Evolutionary conservation across 2,329 filamentous ascomycete genomes (phyloP).

Genomic region (Colletotrichum sp.): DNA sequence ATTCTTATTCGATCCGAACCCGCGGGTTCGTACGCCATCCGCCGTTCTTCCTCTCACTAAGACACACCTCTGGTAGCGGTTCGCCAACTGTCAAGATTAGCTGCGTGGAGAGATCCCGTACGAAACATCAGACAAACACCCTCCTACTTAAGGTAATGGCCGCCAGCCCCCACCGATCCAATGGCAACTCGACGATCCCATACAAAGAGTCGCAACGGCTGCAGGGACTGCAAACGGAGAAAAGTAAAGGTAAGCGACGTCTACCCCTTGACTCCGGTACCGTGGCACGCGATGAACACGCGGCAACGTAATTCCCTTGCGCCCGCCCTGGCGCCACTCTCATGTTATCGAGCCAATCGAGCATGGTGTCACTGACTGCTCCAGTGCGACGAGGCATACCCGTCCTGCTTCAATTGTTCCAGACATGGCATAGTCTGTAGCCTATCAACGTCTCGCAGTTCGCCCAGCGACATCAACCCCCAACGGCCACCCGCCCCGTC

Average conservation of each 20-base stretch:
- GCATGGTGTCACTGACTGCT: background rate
- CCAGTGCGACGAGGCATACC: slow-evolving; percentile 30
- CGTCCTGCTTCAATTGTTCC: slow-evolving; percentile 34
- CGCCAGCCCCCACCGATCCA: background rate
- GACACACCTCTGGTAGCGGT: background rate
- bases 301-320: background rate
- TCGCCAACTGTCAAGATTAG: background rate
- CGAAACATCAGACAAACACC: background rate
- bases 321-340: background rate
- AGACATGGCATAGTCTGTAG: slow-evolving; percentile 32
- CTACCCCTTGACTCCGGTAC: background rate
- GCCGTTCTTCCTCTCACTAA: background rate
- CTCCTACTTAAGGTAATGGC: background rate
- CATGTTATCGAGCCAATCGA: background rate
- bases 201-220: slow-evolving; percentile 38
- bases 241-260: slow-evolving; percentile 35
- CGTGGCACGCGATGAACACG: background rate
- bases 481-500: background rate
- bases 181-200: slow-evolving; percentile 29
- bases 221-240: slow-evolving; percentile 34
- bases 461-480: background rate
- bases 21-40: background rate
- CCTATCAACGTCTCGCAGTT: slow-evolving; percentile 12
- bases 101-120: background rate
- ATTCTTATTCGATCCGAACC: background rate